A percentile compares a stretch with the other conserved stretches of the same genome.
Evolutionary conservation across 352 stramenopile genomes (phyloP).

Genomic region (Elongisporangium prolatum): DNA sequence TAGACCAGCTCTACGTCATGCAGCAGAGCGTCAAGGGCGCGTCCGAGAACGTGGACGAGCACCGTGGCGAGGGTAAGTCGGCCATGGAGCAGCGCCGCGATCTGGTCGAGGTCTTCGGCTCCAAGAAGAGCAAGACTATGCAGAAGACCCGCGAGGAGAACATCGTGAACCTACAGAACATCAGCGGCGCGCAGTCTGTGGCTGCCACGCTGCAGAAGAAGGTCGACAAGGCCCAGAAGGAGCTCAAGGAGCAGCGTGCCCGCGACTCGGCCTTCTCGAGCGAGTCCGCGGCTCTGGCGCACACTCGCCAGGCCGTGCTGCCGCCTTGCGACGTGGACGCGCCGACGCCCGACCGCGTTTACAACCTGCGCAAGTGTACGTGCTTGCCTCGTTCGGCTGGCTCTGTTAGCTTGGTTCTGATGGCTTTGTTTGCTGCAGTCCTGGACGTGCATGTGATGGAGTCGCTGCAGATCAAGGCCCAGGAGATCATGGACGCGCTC

Average conservation of each 20-base stretch:
- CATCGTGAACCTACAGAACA: conserved; percentile 71
- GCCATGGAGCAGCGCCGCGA: conserved; percentile 67
- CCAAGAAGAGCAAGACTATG: conserved; percentile 84
- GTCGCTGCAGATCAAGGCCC: conserved; percentile 66
- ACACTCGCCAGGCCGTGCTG: conserved; percentile 60
- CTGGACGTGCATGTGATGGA: conserved; percentile 65
- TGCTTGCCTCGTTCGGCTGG: conserved; percentile 2
- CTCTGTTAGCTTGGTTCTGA: conserved; percentile 4
- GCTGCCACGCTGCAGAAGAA: conserved; percentile 75
- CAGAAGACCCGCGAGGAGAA: conserved; percentile 81
- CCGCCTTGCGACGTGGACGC: conserved; percentile 71
- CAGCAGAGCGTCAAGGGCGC: conserved; percentile 75
- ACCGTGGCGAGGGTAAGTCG: conserved; percentile 49
- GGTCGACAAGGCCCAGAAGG: conserved; percentile 48
- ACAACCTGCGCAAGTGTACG: conserved; percentile 80
- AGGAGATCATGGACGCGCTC: conserved; percentile 64
- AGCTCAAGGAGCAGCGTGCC: conserved; percentile 40
- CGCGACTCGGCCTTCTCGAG: conserved; percentile 50
- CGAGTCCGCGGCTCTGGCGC: conserved; percentile 43
- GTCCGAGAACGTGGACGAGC: conserved; percentile 63
- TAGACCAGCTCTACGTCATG: conserved; percentile 84
- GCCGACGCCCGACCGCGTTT: conserved; percentile 68
- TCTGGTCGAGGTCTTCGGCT: conserved; percentile 75
- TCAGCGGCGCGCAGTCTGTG: conserved; percentile 63
- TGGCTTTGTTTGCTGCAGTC: conserved; percentile 28